A percentile compares a stretch with the other conserved stretches of the same genome.
Conservation (phyloP, 2,329 filamentous ascomycete species). For the Beauveria varroae region DNA sequence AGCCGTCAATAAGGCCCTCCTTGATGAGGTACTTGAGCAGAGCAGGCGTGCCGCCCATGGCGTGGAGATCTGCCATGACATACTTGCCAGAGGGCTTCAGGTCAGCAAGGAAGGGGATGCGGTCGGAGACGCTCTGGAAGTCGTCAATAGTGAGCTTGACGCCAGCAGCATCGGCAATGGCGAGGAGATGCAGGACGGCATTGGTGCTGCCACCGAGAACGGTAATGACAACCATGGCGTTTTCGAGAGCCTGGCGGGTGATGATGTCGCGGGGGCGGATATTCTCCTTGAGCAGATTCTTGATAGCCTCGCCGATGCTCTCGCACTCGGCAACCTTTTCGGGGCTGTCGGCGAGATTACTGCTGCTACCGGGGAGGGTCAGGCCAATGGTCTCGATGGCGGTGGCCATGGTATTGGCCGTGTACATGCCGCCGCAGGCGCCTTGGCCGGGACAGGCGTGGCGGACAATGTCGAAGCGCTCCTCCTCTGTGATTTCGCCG, state of each 20-base stretch:
- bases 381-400: slow-evolving; percentile 79
- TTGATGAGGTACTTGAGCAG: slow-evolving; percentile 83
- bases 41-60: slow-evolving; percentile 78
- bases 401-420: slow-evolving; percentile 78
- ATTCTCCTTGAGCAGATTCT: slow-evolving; percentile 66
- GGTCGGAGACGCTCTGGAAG: slow-evolving; percentile 75
- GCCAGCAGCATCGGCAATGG: slow-evolving; percentile 74
- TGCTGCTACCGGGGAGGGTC: slow-evolving; percentile 74
- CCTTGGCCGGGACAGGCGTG: slow-evolving; percentile 65
- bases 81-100: slow-evolving; percentile 82
- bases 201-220: slow-evolving; percentile 82
- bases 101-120: slow-evolving; percentile 72
- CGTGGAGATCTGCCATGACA: slow-evolving; percentile 77
- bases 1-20: slow-evolving; percentile 73
- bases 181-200: slow-evolving; percentile 76
- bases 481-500: slow-evolving; percentile 82
- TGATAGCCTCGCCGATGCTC: slow-evolving; percentile 64
- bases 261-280: slow-evolving; percentile 72
- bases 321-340: slow-evolving; percentile 68
- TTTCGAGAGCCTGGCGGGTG: slow-evolving; percentile 73
- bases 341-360: slow-evolving; percentile 66
- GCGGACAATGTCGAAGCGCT: slow-evolving; percentile 90
- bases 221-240: slow-evolving; percentile 77
- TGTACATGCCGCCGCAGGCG: slow-evolving; percentile 77
- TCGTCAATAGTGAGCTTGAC: slow-evolving; percentile 79